Base-by-base conservation (phyloP, 116 monocot genomes). In the Iris pallida region DNA sequence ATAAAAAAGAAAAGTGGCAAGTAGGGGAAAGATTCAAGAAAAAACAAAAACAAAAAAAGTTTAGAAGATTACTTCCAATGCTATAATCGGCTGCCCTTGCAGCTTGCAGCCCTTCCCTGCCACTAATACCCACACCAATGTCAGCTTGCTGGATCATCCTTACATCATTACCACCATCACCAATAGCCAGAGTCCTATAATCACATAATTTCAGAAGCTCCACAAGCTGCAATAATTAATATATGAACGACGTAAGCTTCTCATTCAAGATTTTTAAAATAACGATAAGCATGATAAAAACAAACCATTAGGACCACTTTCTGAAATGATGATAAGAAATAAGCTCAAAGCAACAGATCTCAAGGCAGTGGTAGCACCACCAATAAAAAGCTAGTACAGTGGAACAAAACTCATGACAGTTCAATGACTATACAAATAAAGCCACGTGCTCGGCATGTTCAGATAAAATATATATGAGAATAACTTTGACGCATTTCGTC, bases 81-180 rank as follows among this genome's bases (percentile, higher is more conserved):
- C 90, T 90, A 78, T 98, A 98, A 79, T 98, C 98, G 76, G 98
- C 93, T 16, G 98, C 98, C 69, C 98, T 85, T 60, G 98, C 98
- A 72, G 98, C 98, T 83, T 98, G 98, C 53, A 98, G 75, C 9
- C 98, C 98, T 86, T 98, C 98, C 68, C 85, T 80, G 7, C 98
- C 98, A 79, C 98, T 98, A 63, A 98, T 98, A 48, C 98, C 98
- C 4, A 98, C 90, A 68, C 98, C 98, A 79, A 98, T 98, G 54
- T 98, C 82, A 59, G 98, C 98, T 56, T 90, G 87, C 55, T 98
- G 98, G 78, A 98, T 98, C 98, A 98, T 98, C 57, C 98, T 90
- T 52, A 98, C 98, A 90, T 98, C 93, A 84, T 98, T 98, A 48
- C 98, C 98, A 73, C 98, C 98, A 81, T 98, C 98, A 58, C 98